Evolutionary conservation across 495 filamentous ascomycete species (phyloP).

Genomic region (Entonaema liquescens): DNA sequence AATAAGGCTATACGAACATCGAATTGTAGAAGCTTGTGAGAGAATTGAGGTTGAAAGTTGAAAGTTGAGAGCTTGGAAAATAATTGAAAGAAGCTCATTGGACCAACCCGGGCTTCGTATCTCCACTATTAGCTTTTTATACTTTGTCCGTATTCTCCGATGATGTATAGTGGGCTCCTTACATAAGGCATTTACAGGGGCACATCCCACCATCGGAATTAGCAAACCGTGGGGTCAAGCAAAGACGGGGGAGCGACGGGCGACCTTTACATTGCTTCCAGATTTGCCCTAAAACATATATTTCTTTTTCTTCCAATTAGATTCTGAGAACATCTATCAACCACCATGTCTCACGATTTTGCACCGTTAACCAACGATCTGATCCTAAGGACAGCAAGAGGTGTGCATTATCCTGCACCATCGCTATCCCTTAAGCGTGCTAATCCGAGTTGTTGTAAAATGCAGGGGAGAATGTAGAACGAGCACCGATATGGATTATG

Average conservation of each 20-base stretch:
- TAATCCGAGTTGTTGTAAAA: conserved; percentile 40
- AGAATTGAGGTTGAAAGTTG: conserved; percentile 23
- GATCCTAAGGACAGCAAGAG: conserved; percentile 85
- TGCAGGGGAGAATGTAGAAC: conserved; percentile 85
- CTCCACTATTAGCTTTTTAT: neutral
- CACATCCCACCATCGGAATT: conserved; percentile 33
- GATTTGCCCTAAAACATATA: neutral
- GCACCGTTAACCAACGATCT: conserved; percentile 89
- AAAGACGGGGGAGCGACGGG: neutral
- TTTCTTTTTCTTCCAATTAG: neutral
- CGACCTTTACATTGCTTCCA: neutral
- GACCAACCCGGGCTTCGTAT: neutral
- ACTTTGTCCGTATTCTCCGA: neutral
- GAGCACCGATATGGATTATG: conserved; percentile 98
- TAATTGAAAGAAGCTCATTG: conserved; percentile 21
- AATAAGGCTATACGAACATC: neutral
- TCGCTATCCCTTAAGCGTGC: conserved; percentile 37
- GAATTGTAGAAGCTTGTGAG: neutral
- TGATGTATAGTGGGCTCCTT: neutral
- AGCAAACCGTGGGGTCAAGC: conserved; percentile 24
- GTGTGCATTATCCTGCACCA: conserved; percentile 56
- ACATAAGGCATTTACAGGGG: conserved; percentile 22
- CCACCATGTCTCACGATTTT: conserved; percentile 69
- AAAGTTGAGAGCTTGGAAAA: conserved; percentile 11
- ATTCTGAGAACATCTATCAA: conserved; percentile 1